These are phyloP conservation scores for Arctostaphylos glauca DNA, from an alignment of 148 eudicot genomes.

Conservation along the genomic window DNA sequence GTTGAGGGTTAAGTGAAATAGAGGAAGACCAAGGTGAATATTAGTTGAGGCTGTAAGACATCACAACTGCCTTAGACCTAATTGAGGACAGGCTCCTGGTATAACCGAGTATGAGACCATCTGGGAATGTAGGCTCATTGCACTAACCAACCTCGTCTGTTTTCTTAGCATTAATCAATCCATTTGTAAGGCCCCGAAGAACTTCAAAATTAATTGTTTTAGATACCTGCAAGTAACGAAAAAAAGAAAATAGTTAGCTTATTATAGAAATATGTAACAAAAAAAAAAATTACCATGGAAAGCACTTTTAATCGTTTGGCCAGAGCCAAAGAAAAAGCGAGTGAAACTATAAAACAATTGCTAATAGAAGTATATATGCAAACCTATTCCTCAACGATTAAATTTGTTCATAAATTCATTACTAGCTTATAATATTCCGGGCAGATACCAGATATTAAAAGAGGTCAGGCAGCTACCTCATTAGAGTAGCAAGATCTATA, in stretches of 20 bases:
- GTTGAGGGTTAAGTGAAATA: not conserved
- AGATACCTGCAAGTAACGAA: conserved; percentile 47
- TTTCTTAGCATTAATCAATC: conserved; percentile 81
- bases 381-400: not conserved
- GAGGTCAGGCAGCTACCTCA: not conserved
- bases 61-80: not conserved
- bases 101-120: not conserved
- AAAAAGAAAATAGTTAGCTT: conserved; percentile 13
- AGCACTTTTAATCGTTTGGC: not conserved
- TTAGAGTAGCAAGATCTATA: not conserved
- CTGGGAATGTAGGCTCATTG: not conserved
- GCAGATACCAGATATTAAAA: not conserved
- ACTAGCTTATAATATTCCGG: not conserved
- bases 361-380: not conserved
- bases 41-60: not conserved
- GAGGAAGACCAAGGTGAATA: not conserved
- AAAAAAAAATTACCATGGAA: conserved; percentile 2
- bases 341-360: not conserved
- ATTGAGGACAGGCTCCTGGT: not conserved
- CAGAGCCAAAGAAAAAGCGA: not conserved
- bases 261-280: conserved; percentile 22
- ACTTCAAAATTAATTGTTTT: conserved; percentile 65
- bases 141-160: conserved; percentile 75
- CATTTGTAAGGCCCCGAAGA: conserved; percentile 87
- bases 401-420: not conserved